Base-by-base conservation (phyloP, 805 yeast genomes). In the Candida stauntonica region DNA sequence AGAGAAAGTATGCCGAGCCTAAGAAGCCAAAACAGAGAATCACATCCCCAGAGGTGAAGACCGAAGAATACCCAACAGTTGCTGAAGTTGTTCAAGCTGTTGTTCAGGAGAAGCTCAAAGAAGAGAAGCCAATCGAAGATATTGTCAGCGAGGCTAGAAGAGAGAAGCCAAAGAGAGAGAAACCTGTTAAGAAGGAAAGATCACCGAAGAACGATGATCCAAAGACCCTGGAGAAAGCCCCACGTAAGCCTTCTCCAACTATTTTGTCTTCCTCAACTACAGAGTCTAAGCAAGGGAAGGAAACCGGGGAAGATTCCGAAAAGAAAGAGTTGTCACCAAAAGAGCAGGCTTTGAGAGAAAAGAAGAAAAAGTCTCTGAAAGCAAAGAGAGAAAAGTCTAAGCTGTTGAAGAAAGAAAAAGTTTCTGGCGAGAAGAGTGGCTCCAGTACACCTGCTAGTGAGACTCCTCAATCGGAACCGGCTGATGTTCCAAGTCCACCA, bases 1-100 rank as follows among this genome's bases (percentile, higher is more conserved):
- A 47, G 35, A 41, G 51, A 28, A 47, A 45, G 29, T 38, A 41
- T 13, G 20, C 29, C 2, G 45, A 41, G 29, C 31, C 36, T 8
- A 35, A 24, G 21, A 34, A 36, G 20, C 17, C 36, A 7, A 38
- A 40, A 33, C 19, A 26, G 33, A 35, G 35, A 26, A 29, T 35
- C 15, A 15, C 34, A 7, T 29, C 36, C n/a, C 35, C 29, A 4
- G 30, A 20, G 12, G 17, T 18, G 12, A 20, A 17, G n/a, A n/a
- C n/a, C n/a, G n/a, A n/a, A n/a, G n/a, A n/a, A n/a, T n/a, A n/a
- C n/a, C n/a, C n/a, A n/a, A n/a, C n/a, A 20, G 36, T 20, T 26
- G n/a, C 19, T n/a, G 32, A 31, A 14, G 18, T 29, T 19, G 16
- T 2, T 8, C 19, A 16, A 16, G 19, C 15, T 2, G 23, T 27